Evolutionary conservation across 2,329 filamentous ascomycete genomes (phyloP).

Genomic region (Venturia oleaginea): DNA sequence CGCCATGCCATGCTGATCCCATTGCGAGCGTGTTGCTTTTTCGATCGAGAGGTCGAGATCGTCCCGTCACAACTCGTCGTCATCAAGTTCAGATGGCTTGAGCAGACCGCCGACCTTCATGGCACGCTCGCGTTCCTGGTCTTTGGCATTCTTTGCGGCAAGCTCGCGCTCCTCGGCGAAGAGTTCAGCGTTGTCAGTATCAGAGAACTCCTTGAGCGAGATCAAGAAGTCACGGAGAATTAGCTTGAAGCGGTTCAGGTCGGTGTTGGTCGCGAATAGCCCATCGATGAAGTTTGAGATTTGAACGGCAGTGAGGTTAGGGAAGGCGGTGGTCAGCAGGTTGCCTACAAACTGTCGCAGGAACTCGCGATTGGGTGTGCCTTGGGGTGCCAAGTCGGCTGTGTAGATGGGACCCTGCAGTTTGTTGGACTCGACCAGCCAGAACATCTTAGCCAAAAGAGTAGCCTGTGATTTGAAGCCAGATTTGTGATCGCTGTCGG

Average conservation of each 20-base stretch:
- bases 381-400: slow-evolving; percentile 68
- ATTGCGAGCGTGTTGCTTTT: not conserved
- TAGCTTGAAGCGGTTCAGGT: slow-evolving; percentile 90
- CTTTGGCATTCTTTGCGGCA: slow-evolving; percentile 74
- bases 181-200: slow-evolving; percentile 78
- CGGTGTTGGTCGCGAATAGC: slow-evolving; percentile 77
- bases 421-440: slow-evolving; percentile 83
- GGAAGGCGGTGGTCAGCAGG: slow-evolving; percentile 81
- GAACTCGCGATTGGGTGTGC: slow-evolving; percentile 86
- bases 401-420: slow-evolving; percentile 88
- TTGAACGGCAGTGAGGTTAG: slow-evolving; percentile 83
- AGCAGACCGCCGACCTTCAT: slow-evolving; percentile 93
- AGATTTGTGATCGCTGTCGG: slow-evolving; percentile 96
- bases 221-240: slow-evolving; percentile 95
- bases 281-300: slow-evolving; percentile 85
- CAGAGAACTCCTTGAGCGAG: slow-evolving; percentile 91
- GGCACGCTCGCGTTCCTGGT: slow-evolving; percentile 80
- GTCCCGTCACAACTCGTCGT: slow-evolving; percentile 71
- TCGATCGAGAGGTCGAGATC: not conserved
- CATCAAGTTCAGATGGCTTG: slow-evolving; percentile 93
- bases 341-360: slow-evolving; percentile 78
- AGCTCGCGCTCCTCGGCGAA: slow-evolving; percentile 93
- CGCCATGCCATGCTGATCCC: not conserved
- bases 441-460: slow-evolving; percentile 90
- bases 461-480: slow-evolving; percentile 97